Percentiles rank a stretch among this genome's conserved stretches.
Evolutionary conservation across 306 rosid genomes (phyloP).

Genomic region (Cercis canadensis): DNA sequence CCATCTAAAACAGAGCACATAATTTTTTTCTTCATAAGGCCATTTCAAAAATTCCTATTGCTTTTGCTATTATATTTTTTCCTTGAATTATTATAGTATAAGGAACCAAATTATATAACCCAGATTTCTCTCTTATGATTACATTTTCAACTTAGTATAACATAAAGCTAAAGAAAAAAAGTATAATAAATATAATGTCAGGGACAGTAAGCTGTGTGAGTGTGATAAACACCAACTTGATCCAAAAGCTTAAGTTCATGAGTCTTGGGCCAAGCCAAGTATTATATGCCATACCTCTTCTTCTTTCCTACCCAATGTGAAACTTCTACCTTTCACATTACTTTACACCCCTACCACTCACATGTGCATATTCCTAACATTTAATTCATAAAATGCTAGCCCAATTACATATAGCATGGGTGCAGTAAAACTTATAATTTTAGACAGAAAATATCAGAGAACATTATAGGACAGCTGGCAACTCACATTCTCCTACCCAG

Average conservation of each 20-base stretch:
- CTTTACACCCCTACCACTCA: too few species aligned
- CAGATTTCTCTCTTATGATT: conserved; percentile 12
- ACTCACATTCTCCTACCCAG: conserved; percentile 85
- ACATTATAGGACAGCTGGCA: conserved; percentile 27
- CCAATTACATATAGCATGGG: too few species aligned
- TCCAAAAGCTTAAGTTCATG: too few species aligned
- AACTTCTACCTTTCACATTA: too few species aligned
- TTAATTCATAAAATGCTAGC: too few species aligned
- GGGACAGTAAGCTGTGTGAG: too few species aligned
- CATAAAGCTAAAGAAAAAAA: background rate
- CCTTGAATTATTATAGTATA: conserved; percentile 6
- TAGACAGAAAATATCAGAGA: background rate
- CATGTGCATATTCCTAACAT: too few species aligned
- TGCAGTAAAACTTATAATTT: background rate
- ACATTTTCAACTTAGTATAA: background rate
- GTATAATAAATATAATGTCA: too few species aligned
- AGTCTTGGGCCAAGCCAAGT: too few species aligned
- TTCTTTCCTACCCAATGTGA: too few species aligned
- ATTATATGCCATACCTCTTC: too few species aligned
- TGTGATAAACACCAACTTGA: too few species aligned
- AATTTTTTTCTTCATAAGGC: conserved; percentile 2
- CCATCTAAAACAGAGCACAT: conserved; percentile 14
- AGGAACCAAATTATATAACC: conserved; percentile 22
- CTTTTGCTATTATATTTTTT: background rate
- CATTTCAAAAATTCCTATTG: conserved; percentile 15